Evolutionary conservation across 225 moss, liverwort and hornwort genomes (phyloP), one percentile per base, ranked within the genome.

Genomic region (Thuidium tamariscinum): DNA sequence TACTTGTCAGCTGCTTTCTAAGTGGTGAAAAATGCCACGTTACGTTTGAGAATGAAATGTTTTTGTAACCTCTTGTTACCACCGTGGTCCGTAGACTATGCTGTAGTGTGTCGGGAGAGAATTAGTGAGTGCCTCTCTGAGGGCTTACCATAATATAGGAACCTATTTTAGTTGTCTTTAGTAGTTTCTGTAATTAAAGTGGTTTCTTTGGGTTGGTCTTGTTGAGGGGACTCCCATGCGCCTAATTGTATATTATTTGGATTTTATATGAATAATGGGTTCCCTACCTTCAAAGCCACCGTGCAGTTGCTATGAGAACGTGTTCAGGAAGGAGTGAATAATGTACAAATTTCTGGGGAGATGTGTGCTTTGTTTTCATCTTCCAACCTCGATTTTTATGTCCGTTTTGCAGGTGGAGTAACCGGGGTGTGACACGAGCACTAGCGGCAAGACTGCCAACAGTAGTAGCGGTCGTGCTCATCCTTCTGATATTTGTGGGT

Each of bases 381-480:
- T 64, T 76, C 42, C 42, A 32, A 41, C 41, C 15, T 39, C 37
- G 10, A 41, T 29, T 39, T 21, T 80, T 23, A 30, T 82, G 55
- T 29, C 5, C 26, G 37, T 55, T 63, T 34, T 81, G 81, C 85
- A 94, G 93, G 87, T 94, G 93, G 93, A 91, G 87, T 71, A 97
- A 97, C 86, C 93, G 94, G 56, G 86, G 87, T 80, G 88, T 96
- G 18, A 94, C 97, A 34, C 95, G 92, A 60, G 88, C 93, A 23
- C n/a, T 96, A 42, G 91, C 93, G 44, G 83, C 87, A 36, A 92
- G 57, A 8, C 85, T 97, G 44, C 95, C 96, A 10, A 95, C 94
- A 32, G 68, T 95, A 39, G 95, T 97, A 51, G 97, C 96, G 30
- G 81, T 90, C 9, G 90, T 95, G 87, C 93, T 97, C 56, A 96